Evolutionary conservation across 2,329 filamentous ascomycete genomes (phyloP).

Genomic region (Mycosphaerelloides madeirae): DNA sequence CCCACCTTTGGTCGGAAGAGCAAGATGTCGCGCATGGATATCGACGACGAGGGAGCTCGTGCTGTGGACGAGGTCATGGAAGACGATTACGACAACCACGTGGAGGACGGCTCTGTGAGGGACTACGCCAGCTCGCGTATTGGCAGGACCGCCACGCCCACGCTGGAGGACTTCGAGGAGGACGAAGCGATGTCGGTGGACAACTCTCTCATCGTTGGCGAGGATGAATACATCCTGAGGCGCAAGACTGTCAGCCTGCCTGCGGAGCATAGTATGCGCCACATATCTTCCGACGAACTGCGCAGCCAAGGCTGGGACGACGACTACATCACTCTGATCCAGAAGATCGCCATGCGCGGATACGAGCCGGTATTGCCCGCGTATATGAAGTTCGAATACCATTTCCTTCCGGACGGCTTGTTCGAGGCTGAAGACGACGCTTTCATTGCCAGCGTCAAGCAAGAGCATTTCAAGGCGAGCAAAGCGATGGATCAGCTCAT

Average conservation of each 20-base stretch:
- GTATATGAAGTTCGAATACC: conserved; percentile 51
- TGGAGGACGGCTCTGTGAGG: background rate
- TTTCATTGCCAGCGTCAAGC: conserved; percentile 42
- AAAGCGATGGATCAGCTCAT: conserved; percentile 49
- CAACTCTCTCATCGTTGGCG: conserved; percentile 35
- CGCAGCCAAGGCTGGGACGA: conserved; percentile 43
- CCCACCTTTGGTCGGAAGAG: conserved; percentile 9
- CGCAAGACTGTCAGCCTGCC: conserved; percentile 19
- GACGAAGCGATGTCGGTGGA: conserved; percentile 12
- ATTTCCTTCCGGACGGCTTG: conserved; percentile 49
- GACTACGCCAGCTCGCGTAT: background rate
- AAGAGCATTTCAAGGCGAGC: conserved; percentile 47
- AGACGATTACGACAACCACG: conserved; percentile 7
- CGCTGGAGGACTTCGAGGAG: conserved; percentile 5
- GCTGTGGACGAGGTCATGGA: background rate
- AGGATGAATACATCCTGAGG: conserved; percentile 18
- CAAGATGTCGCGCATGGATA: conserved; percentile 20
- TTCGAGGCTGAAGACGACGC: conserved; percentile 46
- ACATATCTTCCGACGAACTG: conserved; percentile 23
- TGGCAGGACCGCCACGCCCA: conserved; percentile 5
- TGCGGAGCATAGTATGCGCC: conserved; percentile 18
- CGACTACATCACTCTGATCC: conserved; percentile 50
- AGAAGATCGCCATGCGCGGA: conserved; percentile 52
- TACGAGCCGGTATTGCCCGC: conserved; percentile 52
- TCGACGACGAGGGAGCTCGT: conserved; percentile 5